Base-by-base conservation (phyloP, 805 yeast species). In the Candida ovalis region DNA sequence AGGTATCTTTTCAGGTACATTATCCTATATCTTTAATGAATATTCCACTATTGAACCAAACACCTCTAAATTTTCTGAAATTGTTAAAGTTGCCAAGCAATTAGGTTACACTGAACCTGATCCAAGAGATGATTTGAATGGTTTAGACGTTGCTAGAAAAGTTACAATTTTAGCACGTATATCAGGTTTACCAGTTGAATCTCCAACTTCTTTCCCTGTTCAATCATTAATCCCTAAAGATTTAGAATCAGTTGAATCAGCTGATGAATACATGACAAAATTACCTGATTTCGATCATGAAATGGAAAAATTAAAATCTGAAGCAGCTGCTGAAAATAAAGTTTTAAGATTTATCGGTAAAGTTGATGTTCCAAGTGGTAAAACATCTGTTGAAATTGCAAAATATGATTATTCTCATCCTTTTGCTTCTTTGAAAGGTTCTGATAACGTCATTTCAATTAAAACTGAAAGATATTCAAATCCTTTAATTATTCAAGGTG, bases 81-180 rank as follows among this genome's bases (percentile, higher is more conserved):
- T 94, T 44, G 98, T 94, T 49, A 75, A 78, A 54, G 82, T 82
- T 42, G 99, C 99, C 45, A 92, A 92, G 72, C 71, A 82, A 45
- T 75, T 89, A 56, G 99, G 99, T 44, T 94, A 89, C 78, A 92
- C 97, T 38, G 99, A 94, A 72, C 99, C 99, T 43, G 99, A 94
- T 69, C 99, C 99, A 69, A 85, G 99, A 72, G 99, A 94, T 68
- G 99, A 94, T 67, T 80, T 94, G 69, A 94, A 92, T 69, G 99
- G 99, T 46, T 78, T 94, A 66, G 99, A 94, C 65, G 97, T 94
- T 52, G 99, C 99, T 40, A 86, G 99, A 78, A 94, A 94, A 70
- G 97, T 94, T 27, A 90, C 99, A 23, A 94, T 94, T 56, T 79
- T 94, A 54, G 96, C 97, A 42, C 86, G 99, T 76, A 78, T 94